Base-by-base conservation (phyloP, 805 yeast species). In the Ogataea pignaliae region DNA sequence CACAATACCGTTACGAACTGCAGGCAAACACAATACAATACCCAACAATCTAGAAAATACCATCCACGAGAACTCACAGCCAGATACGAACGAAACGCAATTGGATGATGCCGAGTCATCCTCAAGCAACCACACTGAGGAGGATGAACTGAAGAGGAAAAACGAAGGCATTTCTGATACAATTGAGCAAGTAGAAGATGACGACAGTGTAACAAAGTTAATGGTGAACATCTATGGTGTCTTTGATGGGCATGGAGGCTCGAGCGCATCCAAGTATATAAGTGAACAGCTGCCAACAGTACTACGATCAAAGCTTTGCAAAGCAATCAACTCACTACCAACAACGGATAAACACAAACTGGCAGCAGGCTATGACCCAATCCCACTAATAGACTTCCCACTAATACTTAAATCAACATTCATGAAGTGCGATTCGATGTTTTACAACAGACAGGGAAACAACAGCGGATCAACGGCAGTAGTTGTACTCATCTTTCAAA, bases 231-330 rank as follows among this genome's bases (percentile, higher is more conserved):
- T 85, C 3, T 83, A 81, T 60, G 88, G 84, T 0, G 85, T 85
- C 1, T 85, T 83, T 62, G 95, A 85, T 62, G 95, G 95, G 2
- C 95, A 85, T 60, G 95, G 95, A 2, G 90, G 91, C 13, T 69
- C 74, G 6, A 73, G 74, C 21, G 73, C 85, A 17, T 80, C 90
- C 1, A 71, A 70, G 31, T 76, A 67, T 48, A 62, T 85, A 4
- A 70, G 80, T 35, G 68, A 68, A 17, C 57, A 59, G 17, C 63
- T 80, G 18, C 65, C 66, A 5, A 36, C 16, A 10, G 44, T 53
- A 3, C 40, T 63, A 7, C 47, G 52, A 42, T 52, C 48, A 5
- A 47, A 47, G 30, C 43, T 62, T 10, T 39, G 46, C 2, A 32
- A 43, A 10, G 45, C 34, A 15, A 47, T 61, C 5, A 41, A 51